phyloP scores from a whole-genome alignment of 2,329 filamentous ascomycete genomes.

The Clathrospora elynae region DNA sequence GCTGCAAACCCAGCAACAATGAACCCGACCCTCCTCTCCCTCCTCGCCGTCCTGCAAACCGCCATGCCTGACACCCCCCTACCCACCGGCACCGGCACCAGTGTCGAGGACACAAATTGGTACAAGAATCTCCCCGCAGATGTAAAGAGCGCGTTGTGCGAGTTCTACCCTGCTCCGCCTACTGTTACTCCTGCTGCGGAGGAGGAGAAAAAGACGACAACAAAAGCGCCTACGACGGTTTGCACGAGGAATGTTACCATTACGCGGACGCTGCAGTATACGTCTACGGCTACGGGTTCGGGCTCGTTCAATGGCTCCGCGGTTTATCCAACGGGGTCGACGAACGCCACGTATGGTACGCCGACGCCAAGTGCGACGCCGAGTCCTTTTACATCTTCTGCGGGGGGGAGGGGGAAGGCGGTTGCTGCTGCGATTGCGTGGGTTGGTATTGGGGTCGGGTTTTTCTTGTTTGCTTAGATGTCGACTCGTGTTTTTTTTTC shows the following conservation, averaged over 20 bases:
- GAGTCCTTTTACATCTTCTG: neutral
- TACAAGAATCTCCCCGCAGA: constrained; percentile 20
- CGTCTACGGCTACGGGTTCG: neutral
- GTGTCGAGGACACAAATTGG: constrained; percentile 17
- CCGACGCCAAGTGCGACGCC: constrained; percentile 1
- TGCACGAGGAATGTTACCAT: constrained; percentile 1
- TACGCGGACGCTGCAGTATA: constrained; percentile 13
- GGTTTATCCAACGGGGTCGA: no score
- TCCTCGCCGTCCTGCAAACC: constrained; percentile 23
- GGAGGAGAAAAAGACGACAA: neutral
- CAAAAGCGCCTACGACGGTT: neutral
- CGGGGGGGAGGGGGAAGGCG: no score
- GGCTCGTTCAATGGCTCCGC: no score
- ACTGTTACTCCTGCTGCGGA: neutral
- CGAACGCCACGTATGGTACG: neutral
- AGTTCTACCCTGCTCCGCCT: constrained; percentile 17
- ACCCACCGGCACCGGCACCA: constrained; percentile 11
- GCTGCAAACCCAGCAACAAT: constrained; percentile 19
- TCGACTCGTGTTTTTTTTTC: neutral
- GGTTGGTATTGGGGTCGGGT: constrained; percentile 4
- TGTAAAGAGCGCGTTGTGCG: constrained; percentile 16
- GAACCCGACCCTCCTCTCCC: constrained; percentile 19
- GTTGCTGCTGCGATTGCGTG: constrained; percentile 2
- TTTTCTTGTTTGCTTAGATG: constrained; percentile 12
- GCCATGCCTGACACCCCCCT: constrained; percentile 16